Conservation (phyloP, 1,284 basidiomycete species). For the Phylloboletellus chloephorus region DNA sequence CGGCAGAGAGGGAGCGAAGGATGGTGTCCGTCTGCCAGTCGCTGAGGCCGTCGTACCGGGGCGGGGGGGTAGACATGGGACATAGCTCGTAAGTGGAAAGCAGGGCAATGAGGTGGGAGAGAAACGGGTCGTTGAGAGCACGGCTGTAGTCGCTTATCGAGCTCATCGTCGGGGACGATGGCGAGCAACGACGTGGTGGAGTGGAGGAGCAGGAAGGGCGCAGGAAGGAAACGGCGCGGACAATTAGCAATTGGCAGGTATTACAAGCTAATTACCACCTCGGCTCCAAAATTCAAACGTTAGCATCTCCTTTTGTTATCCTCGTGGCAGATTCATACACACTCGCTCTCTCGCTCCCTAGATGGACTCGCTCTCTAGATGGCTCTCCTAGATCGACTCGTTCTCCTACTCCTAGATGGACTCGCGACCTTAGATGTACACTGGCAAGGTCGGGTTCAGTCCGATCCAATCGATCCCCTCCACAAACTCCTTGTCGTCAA, state of each 20-base stretch:
- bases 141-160: conserved; percentile 21
- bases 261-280: conserved; percentile 9
- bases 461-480: conserved; percentile 66
- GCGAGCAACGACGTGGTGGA: conserved; percentile 4
- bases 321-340: neutral
- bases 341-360: too few species aligned
- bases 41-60: conserved; percentile 56
- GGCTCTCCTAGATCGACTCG: too few species aligned
- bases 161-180: conserved; percentile 29
- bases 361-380: too few species aligned
- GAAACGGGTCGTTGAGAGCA: conserved; percentile 35
- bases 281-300: conserved; percentile 4
- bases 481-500: conserved; percentile 71
- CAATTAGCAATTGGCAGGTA: neutral
- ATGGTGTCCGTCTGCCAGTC: conserved; percentile 65
- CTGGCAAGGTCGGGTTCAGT: conserved; percentile 69
- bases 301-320: too few species aligned
- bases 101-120: conserved; percentile 46
- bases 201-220: conserved; percentile 1
- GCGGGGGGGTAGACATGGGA: conserved; percentile 46
- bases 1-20: conserved; percentile 47
- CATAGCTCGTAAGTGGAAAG: conserved; percentile 50
- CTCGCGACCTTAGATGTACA: conserved; percentile 69
- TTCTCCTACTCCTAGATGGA: too few species aligned
- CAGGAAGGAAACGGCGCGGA: neutral